These are phyloP conservation scores for Entomortierella lignicola DNA, from an alignment of 192 early-diverging fungal species.

Conservation along the genomic window DNA sequence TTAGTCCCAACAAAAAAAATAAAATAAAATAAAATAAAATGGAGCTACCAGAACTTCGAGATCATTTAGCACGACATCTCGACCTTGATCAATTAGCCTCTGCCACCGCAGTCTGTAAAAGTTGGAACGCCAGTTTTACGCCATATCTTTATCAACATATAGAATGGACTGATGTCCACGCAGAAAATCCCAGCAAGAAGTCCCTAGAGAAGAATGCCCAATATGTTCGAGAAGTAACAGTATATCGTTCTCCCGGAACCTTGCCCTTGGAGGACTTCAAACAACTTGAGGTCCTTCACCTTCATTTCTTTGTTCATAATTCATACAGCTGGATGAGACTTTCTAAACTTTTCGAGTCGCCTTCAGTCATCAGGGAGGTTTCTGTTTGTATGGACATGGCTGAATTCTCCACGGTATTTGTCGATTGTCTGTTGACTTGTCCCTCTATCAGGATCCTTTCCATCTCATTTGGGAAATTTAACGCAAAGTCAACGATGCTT, in stretches of 20 bases:
- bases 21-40: too few species aligned
- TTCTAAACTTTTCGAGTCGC: neutral
- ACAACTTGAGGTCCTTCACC: neutral
- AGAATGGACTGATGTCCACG: neutral
- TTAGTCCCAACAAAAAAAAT: too few species aligned
- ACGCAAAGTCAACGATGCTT: neutral
- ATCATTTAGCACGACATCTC: neutral
- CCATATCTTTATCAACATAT: neutral
- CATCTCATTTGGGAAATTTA: neutral
- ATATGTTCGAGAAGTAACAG: neutral
- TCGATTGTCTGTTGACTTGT: neutral
- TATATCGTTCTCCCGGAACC: conserved; percentile 6
- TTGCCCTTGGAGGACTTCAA: neutral
- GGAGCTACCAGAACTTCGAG: conserved; percentile 2
- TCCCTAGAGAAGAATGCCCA: neutral
- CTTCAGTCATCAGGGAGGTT: neutral
- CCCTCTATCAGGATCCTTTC: neutral
- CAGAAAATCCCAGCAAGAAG: neutral
- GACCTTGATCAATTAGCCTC: neutral
- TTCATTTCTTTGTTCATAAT: neutral
- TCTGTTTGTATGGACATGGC: neutral
- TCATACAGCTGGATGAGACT: neutral
- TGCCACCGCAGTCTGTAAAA: neutral
- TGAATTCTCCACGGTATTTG: neutral
- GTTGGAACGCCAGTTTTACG: neutral